A percentile compares a stretch with the other conserved stretches of the same genome.
These are phyloP conservation scores for Penicillium janthinellum DNA, from an alignment of 2,329 filamentous ascomycete genomes.

Conservation along the genomic window DNA sequence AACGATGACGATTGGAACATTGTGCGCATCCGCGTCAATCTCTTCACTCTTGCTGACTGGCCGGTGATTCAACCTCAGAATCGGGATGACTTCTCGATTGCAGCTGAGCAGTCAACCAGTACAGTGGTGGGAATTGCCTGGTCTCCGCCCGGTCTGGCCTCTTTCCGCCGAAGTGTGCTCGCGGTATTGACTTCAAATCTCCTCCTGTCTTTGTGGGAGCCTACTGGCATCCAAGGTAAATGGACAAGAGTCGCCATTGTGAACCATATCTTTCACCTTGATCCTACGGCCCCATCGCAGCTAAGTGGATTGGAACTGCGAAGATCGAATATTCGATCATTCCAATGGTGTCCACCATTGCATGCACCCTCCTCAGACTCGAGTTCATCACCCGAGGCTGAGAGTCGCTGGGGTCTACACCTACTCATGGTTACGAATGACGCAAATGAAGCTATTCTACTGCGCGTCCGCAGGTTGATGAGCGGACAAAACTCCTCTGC, in stretches of 20 bases:
- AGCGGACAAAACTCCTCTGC: slow-evolving; percentile 4
- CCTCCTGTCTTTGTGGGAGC: slow-evolving; percentile 59
- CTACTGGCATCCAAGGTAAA: slow-evolving; percentile 47
- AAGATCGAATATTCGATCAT: slow-evolving; percentile 42
- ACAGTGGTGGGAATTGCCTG: slow-evolving; percentile 54
- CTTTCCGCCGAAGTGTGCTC: slow-evolving; percentile 56
- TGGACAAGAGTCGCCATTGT: slow-evolving; percentile 59
- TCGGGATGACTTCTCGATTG: slow-evolving; percentile 55
- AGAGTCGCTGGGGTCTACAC: slow-evolving; percentile 40
- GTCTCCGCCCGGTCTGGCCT: slow-evolving; percentile 59
- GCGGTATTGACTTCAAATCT: slow-evolving; percentile 60
- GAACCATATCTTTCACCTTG: slow-evolving; percentile 50
- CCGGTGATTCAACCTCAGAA: slow-evolving; percentile 49
- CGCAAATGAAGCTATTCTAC: slow-evolving; percentile 38
- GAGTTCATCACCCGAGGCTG: slow-evolving; percentile 12
- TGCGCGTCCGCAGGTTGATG: slow-evolving; percentile 28
- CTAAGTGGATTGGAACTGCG: slow-evolving; percentile 28
- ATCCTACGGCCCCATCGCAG: slow-evolving; percentile 36
- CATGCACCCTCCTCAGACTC: slow-evolving; percentile 15
- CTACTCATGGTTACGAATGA: slow-evolving; percentile 44
- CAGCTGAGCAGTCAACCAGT: slow-evolving; percentile 60
- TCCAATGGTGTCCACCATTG: slow-evolving; percentile 44
- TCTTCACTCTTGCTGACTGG: slow-evolving; percentile 57
- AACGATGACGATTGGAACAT: slow-evolving; percentile 39
- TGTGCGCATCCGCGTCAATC: slow-evolving; percentile 51